phyloP scores from a whole-genome alignment of 768 basidiomycete genomes.

The Trametes cubensis region DNA sequence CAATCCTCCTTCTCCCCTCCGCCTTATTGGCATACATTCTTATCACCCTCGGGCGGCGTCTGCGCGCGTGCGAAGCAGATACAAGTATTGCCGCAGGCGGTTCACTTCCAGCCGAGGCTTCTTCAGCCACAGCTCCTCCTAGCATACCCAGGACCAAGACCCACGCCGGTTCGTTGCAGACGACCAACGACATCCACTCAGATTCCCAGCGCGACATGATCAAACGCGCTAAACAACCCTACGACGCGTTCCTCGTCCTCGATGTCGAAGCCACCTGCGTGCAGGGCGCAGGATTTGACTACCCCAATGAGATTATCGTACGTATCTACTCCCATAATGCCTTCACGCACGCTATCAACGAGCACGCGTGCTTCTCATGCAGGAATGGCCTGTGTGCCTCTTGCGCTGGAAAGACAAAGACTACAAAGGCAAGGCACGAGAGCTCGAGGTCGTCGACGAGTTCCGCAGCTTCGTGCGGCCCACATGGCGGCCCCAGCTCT shows the following conservation, averaged over 20 bases:
- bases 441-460: slow-evolving; percentile 72
- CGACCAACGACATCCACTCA: background rate
- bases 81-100: background rate
- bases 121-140: background rate
- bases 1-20: slow-evolving; percentile 1
- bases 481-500: slow-evolving; percentile 80
- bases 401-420: slow-evolving; percentile 77
- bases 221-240: slow-evolving; percentile 46
- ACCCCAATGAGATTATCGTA: slow-evolving; percentile 96
- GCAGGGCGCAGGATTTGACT: slow-evolving; percentile 69
- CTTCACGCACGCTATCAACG: background rate
- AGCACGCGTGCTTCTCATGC: slow-evolving; percentile 10
- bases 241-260: slow-evolving; percentile 82
- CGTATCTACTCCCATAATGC: slow-evolving; percentile 35
- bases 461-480: slow-evolving; percentile 90
- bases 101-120: background rate
- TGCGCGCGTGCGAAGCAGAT: slow-evolving; percentile 16
- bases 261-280: slow-evolving; percentile 90
- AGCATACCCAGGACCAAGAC: background rate
- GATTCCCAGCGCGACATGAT: background rate
- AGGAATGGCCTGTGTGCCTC: slow-evolving; percentile 95
- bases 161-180: background rate
- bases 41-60: slow-evolving; percentile 9
- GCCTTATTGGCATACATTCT: slow-evolving; percentile 1
- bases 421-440: slow-evolving; percentile 50